Evolutionary conservation across 495 filamentous ascomycete species (phyloP), one percentile per base, ranked within the genome.

Genomic region (Podospora appendiculata): DNA sequence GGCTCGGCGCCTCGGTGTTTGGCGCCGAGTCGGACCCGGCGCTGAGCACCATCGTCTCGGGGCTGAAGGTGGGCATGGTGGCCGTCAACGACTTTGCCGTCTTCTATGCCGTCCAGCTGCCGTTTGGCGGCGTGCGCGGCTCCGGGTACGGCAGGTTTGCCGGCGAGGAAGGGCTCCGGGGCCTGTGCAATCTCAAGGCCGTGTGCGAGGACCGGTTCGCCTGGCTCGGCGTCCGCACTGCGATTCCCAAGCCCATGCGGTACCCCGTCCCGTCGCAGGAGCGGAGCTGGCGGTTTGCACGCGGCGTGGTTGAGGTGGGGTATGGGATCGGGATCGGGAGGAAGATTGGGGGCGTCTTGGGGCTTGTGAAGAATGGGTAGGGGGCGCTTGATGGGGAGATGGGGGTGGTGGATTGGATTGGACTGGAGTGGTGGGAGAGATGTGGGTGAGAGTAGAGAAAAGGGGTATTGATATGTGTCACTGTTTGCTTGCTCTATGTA

Each of bases 121-220:
- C 93, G 0, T 98, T 98, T 65, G 93, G 93, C 18, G 93, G 93
- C 19, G 80, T 87, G 16, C 79, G 79, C 51, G 91, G 89, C 0
- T 90, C 85, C 40, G 93, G 93, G 3, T 96, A 97, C 66, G 93
- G 94, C 6, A 73, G 93, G 13, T 97, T 98, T 73, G 93, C 87
- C 0, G 93, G 89, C 36, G 87, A 86, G 45, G 93, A 98, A 64
- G 93, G 94, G 3, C 68, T 98, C 51, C 79, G 89, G 33, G 81
- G 80, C 0, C 58, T 97, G 45, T 93, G 89, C 61, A 96, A 96
- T 71, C 55, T 83, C 25, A 98, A 97, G 73, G 77, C 87, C 18
- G 74, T 97, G 25, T 94, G 89, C 61, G 76, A 81, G 53, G 93
- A 98, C 74, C 70, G 83, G 32, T 84, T 76, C 64, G 67, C 73